Conservation (phyloP, 2,329 filamentous ascomycete species). For the Dothideomycetidae sp. region DNA sequence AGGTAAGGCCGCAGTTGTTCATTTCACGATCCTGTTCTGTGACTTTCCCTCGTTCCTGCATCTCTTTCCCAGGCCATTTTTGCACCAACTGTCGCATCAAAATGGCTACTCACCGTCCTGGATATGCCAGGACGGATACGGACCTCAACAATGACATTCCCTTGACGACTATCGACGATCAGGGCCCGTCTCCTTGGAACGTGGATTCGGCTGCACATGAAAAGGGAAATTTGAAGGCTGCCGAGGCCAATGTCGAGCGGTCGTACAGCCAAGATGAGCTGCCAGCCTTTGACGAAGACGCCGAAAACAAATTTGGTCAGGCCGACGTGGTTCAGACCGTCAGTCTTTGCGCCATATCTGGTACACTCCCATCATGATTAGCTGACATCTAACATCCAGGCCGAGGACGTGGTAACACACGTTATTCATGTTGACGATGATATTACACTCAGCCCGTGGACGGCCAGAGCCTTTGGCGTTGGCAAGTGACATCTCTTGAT, state of each 20-base stretch:
- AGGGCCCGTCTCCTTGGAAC: slow-evolving; percentile 7
- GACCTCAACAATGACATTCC: slow-evolving; percentile 5
- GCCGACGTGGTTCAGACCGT: slow-evolving; percentile 10
- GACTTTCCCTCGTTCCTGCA: too few species aligned
- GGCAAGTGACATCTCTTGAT: slow-evolving; percentile 15
- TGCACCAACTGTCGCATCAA: too few species aligned
- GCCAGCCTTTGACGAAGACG: slow-evolving; percentile 5
- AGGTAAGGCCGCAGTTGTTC: too few species aligned
- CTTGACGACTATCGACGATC: background rate
- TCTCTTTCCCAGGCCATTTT: too few species aligned
- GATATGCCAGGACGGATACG: slow-evolving; percentile 9
- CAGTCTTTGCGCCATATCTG: background rate
- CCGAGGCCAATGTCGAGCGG: background rate
- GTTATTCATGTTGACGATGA: slow-evolving; percentile 27
- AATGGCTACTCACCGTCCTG: slow-evolving; percentile 11
- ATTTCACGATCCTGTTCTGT: too few species aligned
- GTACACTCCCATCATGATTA: slow-evolving; percentile 1
- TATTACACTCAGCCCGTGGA: slow-evolving; percentile 23
- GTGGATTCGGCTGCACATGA: background rate
- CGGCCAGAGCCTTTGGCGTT: slow-evolving; percentile 27
- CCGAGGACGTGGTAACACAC: slow-evolving; percentile 22
- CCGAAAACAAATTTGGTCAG: background rate
- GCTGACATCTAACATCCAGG: slow-evolving; percentile 14
- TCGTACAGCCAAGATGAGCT: background rate
- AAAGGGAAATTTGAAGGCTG: slow-evolving; percentile 6